Evolutionary conservation across 371 early-diverging fungal genomes (phyloP).

Genomic region (Lichtheimia ornata): DNA sequence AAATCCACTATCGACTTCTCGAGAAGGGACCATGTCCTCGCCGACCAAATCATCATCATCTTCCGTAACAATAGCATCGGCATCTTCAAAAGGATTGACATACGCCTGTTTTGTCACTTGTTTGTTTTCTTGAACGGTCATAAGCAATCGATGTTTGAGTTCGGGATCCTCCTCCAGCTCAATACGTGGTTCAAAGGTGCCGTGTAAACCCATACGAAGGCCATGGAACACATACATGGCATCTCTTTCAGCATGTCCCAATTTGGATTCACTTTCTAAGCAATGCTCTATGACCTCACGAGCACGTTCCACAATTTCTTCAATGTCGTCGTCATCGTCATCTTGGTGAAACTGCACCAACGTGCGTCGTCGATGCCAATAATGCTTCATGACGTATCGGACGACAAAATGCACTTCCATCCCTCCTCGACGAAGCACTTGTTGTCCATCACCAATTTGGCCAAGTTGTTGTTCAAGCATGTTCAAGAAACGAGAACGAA

Average conservation of each 20-base stretch:
- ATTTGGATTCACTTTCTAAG: constrained; percentile 47
- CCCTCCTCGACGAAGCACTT: constrained; percentile 36
- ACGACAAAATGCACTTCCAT: constrained; percentile 48
- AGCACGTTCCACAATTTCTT: constrained; percentile 33
- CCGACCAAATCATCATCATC: constrained; percentile 27
- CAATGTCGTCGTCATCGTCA: constrained; percentile 26
- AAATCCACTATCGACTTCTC: constrained; percentile 28
- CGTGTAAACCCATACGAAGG: constrained; percentile 38
- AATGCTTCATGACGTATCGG: constrained; percentile 35
- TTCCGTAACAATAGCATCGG: constrained; percentile 37
- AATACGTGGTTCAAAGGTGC: constrained; percentile 34
- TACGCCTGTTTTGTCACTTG: constrained; percentile 26
- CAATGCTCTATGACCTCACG: constrained; percentile 41
- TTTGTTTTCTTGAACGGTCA: constrained; percentile 28
- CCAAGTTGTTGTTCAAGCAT: constrained; percentile 25
- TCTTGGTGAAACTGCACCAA: constrained; percentile 11
- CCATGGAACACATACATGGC: constrained; percentile 58
- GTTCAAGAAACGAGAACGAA: constrained; percentile 29
- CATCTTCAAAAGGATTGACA: constrained; percentile 52
- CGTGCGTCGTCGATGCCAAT: constrained; percentile 10
- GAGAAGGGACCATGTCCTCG: constrained; percentile 3
- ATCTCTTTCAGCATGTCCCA: constrained; percentile 46
- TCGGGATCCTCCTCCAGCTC: constrained; percentile 36
- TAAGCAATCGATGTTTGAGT: constrained; percentile 25
- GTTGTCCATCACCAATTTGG: constrained; percentile 26